phyloP scores from a whole-genome alignment of 345 rosid species.

The Ailanthus altissimus region DNA sequence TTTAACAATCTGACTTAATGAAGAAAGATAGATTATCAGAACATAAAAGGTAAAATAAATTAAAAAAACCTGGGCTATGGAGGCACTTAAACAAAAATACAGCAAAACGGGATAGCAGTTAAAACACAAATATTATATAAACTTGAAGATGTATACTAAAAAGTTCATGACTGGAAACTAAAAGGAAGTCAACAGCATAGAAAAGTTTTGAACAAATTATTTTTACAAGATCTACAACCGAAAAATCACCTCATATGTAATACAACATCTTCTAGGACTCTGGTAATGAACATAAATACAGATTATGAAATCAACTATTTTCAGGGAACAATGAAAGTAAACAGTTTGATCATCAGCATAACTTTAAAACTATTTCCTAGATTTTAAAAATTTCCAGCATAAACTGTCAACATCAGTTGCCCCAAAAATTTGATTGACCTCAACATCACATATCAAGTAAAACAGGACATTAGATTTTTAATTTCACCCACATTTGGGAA shows the following conservation, averaged over 20 bases:
- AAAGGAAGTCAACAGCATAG: not conserved
- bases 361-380: not conserved
- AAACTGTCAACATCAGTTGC: not conserved
- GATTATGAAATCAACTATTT: not conserved
- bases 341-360: not conserved
- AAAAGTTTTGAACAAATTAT: not conserved
- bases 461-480: not conserved
- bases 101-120: not conserved
- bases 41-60: not conserved
- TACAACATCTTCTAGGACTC: not conserved
- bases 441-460: not conserved
- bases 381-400: not conserved
- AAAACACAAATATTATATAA: not conserved
- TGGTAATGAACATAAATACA: not conserved
- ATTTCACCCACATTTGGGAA: not conserved
- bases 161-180: not conserved
- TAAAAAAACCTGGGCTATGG: not conserved
- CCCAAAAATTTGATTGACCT: not conserved
- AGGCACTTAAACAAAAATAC: not conserved
- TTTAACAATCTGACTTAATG: conserved; percentile 46
- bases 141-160: not conserved
- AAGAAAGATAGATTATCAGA: not conserved
- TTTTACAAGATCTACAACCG: not conserved
- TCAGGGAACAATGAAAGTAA: not conserved
- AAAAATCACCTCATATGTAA: not conserved